Conservation (phyloP, 495 filamentous ascomycete genomes). For the Oidiodendron maius region DNA sequence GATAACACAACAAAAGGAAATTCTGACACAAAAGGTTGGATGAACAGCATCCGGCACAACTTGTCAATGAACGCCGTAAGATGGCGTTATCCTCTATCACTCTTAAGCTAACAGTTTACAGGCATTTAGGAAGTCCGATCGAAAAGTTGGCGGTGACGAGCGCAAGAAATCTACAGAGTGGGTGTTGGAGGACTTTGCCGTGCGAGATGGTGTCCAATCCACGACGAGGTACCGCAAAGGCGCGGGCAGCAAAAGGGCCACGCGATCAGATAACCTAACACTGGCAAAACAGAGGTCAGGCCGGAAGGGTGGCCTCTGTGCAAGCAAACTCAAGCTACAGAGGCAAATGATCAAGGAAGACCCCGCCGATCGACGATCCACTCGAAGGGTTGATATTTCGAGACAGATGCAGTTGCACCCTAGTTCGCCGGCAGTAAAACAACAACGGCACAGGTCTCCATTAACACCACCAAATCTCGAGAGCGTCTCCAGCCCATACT, state of each 20-base stretch:
- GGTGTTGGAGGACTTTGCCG: conserved; percentile 59
- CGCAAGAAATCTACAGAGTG: conserved; percentile 57
- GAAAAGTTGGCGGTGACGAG: conserved; percentile 38
- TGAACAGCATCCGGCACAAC: conserved; percentile 96
- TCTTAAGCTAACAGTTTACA: conserved; percentile 22
- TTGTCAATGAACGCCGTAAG: conserved; percentile 93
- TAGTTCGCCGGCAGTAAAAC: background rate
- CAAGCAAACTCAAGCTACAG: conserved; percentile 23
- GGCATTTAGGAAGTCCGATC: conserved; percentile 60
- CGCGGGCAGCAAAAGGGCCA: conserved; percentile 38
- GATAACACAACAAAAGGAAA: conserved; percentile 72
- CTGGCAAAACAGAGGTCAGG: conserved; percentile 49
- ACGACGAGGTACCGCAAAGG: conserved; percentile 69
- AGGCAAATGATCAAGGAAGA: conserved; percentile 4
- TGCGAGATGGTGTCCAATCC: conserved; percentile 58
- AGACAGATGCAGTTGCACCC: background rate
- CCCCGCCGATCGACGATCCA: background rate
- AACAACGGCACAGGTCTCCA: conserved; percentile 9
- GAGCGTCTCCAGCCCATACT: conserved; percentile 7
- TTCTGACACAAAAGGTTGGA: conserved; percentile 68
- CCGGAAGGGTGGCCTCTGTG: conserved; percentile 49
- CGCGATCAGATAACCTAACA: conserved; percentile 35
- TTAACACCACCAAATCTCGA: conserved; percentile 14
- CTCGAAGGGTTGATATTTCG: conserved; percentile 2
- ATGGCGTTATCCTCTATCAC: conserved; percentile 8